These are phyloP conservation scores for Suhomyces tanzawaensis DNA, from an alignment of 805 yeast genomes.

Conservation along the genomic window DNA sequence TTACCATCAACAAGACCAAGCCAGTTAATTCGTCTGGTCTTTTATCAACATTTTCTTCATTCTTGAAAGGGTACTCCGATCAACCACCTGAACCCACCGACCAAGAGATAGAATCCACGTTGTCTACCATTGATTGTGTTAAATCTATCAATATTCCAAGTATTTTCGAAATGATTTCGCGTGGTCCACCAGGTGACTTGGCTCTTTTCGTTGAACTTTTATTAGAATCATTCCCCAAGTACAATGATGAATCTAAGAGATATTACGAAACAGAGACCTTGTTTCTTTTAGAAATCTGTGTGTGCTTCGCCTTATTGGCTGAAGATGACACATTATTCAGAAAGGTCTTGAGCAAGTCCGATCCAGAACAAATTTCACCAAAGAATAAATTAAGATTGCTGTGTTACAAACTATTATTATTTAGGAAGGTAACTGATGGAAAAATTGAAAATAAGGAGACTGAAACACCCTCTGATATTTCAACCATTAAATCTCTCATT, in stretches of 20 bases:
- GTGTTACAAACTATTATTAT: constrained; percentile 51
- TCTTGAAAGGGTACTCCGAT: constrained; percentile 81
- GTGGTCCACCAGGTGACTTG: constrained; percentile 33
- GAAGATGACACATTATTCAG: constrained; percentile 23
- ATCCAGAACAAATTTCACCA: constrained; percentile 22
- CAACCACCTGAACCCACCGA: constrained; percentile 90
- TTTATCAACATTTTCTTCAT: constrained; percentile 89
- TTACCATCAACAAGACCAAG: constrained; percentile 58
- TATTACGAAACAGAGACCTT: constrained; percentile 46
- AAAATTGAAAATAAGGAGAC: neutral
- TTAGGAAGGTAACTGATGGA: constrained; percentile 25
- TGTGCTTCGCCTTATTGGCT: constrained; percentile 33
- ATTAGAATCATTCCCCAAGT: constrained; percentile 27
- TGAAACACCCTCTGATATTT: neutral
- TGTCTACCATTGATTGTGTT: constrained; percentile 80
- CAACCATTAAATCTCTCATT: constrained; percentile 15
- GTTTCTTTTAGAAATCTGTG: constrained; percentile 46
- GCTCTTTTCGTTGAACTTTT: constrained; percentile 26
- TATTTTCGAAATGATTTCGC: constrained; percentile 52
- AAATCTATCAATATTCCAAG: constrained; percentile 61
- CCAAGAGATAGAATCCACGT: constrained; percentile 84
- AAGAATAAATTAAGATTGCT: constrained; percentile 41
- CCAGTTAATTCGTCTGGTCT: constrained; percentile 72
- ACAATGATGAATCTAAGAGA: constrained; percentile 29
- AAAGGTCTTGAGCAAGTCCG: constrained; percentile 13